Evolutionary conservation across 2,329 filamentous ascomycete genomes (phyloP), one percentile per base, ranked within the genome.

Genomic region (Fusarium sp.): DNA sequence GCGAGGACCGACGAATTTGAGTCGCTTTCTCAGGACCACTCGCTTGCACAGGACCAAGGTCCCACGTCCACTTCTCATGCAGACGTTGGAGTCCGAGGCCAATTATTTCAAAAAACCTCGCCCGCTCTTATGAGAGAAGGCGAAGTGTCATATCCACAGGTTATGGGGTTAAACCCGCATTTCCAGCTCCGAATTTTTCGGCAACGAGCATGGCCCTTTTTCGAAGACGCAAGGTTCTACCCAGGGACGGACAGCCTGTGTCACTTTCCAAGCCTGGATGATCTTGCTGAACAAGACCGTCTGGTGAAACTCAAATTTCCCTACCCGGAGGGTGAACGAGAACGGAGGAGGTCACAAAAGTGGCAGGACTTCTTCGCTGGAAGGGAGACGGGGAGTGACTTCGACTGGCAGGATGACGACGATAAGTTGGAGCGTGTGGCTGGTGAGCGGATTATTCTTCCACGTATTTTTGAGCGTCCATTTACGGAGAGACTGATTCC

Each of bases 161-260:
- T 30, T 11, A 20, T n/a, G 9, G 15, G 33, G 22, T n/a, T 22
- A 17, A 15, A 3, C n/a, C 3, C 25, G 57, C 17, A 57, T 15
- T 10, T 14, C 6, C 60, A 67, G 2, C 25, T 14, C 1, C 3
- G 9, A 0, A 66, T 72, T 15, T 68, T 52, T 2, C 58, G 22
- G 5, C 73, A 76, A 38, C 45, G 73, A 15, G 73, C 71, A 8
- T 72, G 66, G 73, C 64, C 27, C 0, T 59, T 76, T 33, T 67
- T 76, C 14, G 66, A 74, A 4, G 30, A 70, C 3, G 12, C 17
- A 3, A 71, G 63, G 8, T 25, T 35, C 8, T 73, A 61, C 25
- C 65, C 50, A 6, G 32, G 15, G 4, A 17, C 25, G 5, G 14
- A 22, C 37, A 7, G 25, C 5, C 22, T 20, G 2, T 11, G 10